Evolutionary conservation across 1,139 yeast species (phyloP), one percentile per base, ranked within the genome.

Genomic region (Eremothecium coryli): DNA sequence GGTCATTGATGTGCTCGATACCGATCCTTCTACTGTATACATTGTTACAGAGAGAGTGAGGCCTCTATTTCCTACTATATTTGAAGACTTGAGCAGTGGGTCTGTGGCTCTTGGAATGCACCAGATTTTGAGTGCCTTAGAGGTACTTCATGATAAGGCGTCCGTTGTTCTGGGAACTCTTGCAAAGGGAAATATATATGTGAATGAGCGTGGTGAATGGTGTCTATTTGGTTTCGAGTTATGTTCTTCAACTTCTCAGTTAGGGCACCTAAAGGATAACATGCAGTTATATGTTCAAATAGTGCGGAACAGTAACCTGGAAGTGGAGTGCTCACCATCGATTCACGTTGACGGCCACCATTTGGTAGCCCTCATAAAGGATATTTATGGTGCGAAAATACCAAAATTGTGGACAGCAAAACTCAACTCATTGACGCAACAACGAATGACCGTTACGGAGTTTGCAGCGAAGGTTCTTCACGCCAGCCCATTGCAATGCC

Each of bases 221-320:
- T 80, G 76, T 39, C 55, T 88, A 17, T 82, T 82, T 44, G 95
- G 95, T 1, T 73, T 86, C 48, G 97, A 88, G 54, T 57, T 82
- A 4, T 65, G 81, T 37, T 68, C 80, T 2, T 73, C 68, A 37
- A 61, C 60, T 16, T 60, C 68, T 1, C 79, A 73, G 6, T 27
- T 44, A 6, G 12, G 39, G 69, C 71, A 3, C 12, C 24, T 47
- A 10, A 40, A 45, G 7, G 41, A 25, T 12, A 23, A 25, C 15
- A 12, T 26, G 4, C 26, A 29, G 6, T 2, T 31, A 10, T 40
- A 40, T 18, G 15, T 21, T 12, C 30, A 29, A 10, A 26, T 28
- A 24, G 32, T 26, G 13, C 32, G 34, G n/a, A 64, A 20, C 64
- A 65, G 2, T 60, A 56, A 4, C 50, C 60, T 20, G 42, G 49